phyloP scores from a whole-genome alignment of 2,329 filamentous ascomycete species.

The Periconia sp. region DNA sequence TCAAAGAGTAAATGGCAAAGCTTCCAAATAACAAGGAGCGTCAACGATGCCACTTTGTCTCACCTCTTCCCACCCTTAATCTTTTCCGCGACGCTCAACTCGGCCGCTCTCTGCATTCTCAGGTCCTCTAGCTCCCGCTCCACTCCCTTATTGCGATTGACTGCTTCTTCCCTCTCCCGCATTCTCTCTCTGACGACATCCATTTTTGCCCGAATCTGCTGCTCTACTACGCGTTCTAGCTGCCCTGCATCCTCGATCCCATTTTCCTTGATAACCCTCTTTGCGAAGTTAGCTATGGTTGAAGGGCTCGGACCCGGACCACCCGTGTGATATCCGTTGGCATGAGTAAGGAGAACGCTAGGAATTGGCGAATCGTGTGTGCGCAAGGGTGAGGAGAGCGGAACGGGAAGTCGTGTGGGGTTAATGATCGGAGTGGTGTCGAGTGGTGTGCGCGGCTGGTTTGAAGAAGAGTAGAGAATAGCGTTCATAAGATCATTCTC shows the following conservation, averaged over 20 bases:
- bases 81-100: slow-evolving; percentile 52
- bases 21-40: too few relatives aligned
- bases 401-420: slow-evolving; percentile 48
- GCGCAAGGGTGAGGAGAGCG: slow-evolving; percentile 50
- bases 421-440: slow-evolving; percentile 37
- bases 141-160: slow-evolving; percentile 50
- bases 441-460: slow-evolving; percentile 24
- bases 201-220: slow-evolving; percentile 40
- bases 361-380: slow-evolving; percentile 51
- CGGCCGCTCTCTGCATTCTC: slow-evolving; percentile 52
- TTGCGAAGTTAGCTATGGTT: slow-evolving; percentile 43
- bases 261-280: slow-evolving; percentile 48
- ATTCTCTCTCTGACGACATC: slow-evolving; percentile 47
- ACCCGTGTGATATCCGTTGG: slow-evolving; percentile 55
- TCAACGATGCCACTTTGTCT: too few relatives aligned
- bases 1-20: too few relatives aligned
- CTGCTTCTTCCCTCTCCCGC: slow-evolving; percentile 47
- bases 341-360: slow-evolving; percentile 53
- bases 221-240: slow-evolving; percentile 41
- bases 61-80: slow-evolving; percentile 33
- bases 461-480: slow-evolving; percentile 42
- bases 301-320: slow-evolving; percentile 50
- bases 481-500: slow-evolving; percentile 52
- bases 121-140: slow-evolving; percentile 51
- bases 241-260: slow-evolving; percentile 42